These are phyloP conservation scores for Ustilago curta DNA, from an alignment of 1,284 basidiomycete genomes.

Conservation along the genomic window DNA sequence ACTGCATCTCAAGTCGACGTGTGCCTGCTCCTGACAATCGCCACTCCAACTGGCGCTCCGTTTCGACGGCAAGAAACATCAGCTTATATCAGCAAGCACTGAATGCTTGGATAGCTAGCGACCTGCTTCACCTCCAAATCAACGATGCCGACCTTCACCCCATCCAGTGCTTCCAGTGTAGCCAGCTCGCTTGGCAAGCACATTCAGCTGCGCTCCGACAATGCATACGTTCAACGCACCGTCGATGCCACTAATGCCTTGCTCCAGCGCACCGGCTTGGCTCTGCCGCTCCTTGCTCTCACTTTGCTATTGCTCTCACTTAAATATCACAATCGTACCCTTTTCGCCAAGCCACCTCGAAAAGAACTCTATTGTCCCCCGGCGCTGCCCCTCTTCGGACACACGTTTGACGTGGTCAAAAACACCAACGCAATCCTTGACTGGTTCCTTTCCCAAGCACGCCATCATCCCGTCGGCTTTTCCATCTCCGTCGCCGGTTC, in stretches of 20 bases:
- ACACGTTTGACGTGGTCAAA: constrained; percentile 28
- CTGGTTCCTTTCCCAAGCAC: constrained; percentile 17
- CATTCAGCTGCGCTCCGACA: constrained; percentile 34
- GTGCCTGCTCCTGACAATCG: no score
- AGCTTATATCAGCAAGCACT: no score
- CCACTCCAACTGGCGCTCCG: no score
- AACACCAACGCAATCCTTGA: constrained; percentile 25
- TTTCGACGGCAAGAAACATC: no score
- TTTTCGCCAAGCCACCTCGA: constrained; percentile 32
- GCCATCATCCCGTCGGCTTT: constrained; percentile 30
- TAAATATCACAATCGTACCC: constrained; percentile 46
- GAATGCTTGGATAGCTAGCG: neutral
- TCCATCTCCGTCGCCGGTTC: constrained; percentile 24
- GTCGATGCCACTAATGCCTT: constrained; percentile 20
- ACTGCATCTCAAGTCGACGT: no score
- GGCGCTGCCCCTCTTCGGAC: constrained; percentile 42
- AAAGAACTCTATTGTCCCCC: constrained; percentile 36
- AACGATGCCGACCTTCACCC: constrained; percentile 32
- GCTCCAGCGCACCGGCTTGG: constrained; percentile 20
- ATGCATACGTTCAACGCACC: constrained; percentile 20
- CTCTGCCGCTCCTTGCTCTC: constrained; percentile 26
- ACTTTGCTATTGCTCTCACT: constrained; percentile 25
- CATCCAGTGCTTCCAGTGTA: constrained; percentile 17
- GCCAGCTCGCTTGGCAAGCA: constrained; percentile 19
- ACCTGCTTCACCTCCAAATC: no score